A percentile compares a stretch with the other conserved stretches of the same genome.
phyloP scores from a whole-genome alignment of 371 early-diverging fungal genomes.

The Mucor sp. region DNA sequence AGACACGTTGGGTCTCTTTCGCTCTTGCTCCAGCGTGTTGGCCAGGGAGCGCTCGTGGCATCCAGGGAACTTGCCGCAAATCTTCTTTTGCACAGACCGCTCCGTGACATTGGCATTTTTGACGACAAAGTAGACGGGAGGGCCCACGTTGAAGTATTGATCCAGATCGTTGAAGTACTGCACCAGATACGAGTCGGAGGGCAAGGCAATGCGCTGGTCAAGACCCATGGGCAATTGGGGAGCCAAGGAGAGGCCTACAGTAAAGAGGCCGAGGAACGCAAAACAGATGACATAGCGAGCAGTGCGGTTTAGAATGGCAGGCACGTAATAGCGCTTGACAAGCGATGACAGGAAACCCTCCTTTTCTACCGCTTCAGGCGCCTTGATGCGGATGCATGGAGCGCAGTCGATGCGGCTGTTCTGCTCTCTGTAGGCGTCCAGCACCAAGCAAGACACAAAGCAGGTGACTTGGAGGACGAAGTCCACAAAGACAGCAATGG shows the following conservation, averaged over 20 bases:
- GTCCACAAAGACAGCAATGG: slow-evolving; percentile 73
- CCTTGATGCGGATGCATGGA: slow-evolving; percentile 62
- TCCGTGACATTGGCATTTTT: slow-evolving; percentile 55
- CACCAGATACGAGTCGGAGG: slow-evolving; percentile 72
- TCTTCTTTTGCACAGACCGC: slow-evolving; percentile 51
- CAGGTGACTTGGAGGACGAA: slow-evolving; percentile 76
- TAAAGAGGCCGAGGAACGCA: slow-evolving; percentile 60
- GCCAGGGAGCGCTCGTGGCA: slow-evolving; percentile 62
- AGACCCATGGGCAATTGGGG: slow-evolving; percentile 63
- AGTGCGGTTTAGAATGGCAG: slow-evolving; percentile 50
- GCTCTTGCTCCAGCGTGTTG: slow-evolving; percentile 70
- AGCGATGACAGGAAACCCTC: slow-evolving; percentile 58
- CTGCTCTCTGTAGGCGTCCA: slow-evolving; percentile 67
- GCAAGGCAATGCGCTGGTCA: slow-evolving; percentile 75
- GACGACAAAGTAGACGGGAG: slow-evolving; percentile 81
- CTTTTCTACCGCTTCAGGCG: slow-evolving; percentile 52
- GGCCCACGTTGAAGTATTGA: slow-evolving; percentile 68
- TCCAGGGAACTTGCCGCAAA: slow-evolving; percentile 68
- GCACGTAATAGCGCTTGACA: slow-evolving; percentile 61
- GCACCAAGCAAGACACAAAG: slow-evolving; percentile 67
- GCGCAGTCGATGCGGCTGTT: slow-evolving; percentile 66
- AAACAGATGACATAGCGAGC: slow-evolving; percentile 53
- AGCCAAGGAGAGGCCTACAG: slow-evolving; percentile 47
- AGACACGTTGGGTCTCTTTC: slow-evolving; percentile 64
- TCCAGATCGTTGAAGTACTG: slow-evolving; percentile 72